Percentiles rank a stretch among this genome's conserved stretches.
Evolutionary conservation across 164 flowering plant genomes (phyloP).

Genomic region (Vitis vinifera): DNA sequence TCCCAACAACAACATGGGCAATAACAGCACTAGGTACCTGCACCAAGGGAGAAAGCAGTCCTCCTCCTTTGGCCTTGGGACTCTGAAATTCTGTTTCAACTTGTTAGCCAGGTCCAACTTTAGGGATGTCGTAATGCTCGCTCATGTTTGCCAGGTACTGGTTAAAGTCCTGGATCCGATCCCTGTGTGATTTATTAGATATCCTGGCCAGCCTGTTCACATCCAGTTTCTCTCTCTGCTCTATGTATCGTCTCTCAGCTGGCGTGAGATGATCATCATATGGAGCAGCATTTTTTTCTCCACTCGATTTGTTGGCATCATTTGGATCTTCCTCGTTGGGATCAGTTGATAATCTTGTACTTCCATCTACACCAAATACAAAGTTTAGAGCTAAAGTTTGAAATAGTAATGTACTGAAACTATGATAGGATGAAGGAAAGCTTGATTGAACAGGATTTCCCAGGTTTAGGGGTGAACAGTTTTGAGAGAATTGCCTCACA

Average conservation of each 20-base stretch:
- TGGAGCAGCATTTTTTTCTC: slow-evolving; percentile 32
- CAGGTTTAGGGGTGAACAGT: background rate
- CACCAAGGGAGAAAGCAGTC: too few species aligned
- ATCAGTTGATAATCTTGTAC: slow-evolving; percentile 29
- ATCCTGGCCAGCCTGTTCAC: slow-evolving; percentile 58
- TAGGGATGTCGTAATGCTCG: slow-evolving; percentile 98
- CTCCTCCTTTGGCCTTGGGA: background rate
- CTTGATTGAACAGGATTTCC: background rate
- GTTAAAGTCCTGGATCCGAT: slow-evolving; percentile 83
- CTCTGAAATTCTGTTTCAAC: background rate
- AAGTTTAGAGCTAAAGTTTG: background rate
- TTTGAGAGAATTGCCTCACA: background rate
- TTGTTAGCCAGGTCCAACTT: slow-evolving; percentile 92
- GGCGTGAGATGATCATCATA: slow-evolving; percentile 71
- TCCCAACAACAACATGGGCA: too few species aligned
- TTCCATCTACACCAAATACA: slow-evolving; percentile 34
- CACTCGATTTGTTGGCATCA: slow-evolving; percentile 32
- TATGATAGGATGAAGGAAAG: background rate
- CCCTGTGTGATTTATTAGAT: slow-evolving; percentile 92
- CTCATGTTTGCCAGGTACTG: slow-evolving; percentile 95
- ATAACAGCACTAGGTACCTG: too few species aligned
- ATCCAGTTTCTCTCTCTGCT: slow-evolving; percentile 72
- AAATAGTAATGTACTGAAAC: background rate
- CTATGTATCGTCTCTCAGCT: slow-evolving; percentile 84
- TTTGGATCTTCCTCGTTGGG: slow-evolving; percentile 31